Evolutionary conservation across 1,139 yeast species (phyloP).

Genomic region (Sugiyamaella neomexicana): DNA sequence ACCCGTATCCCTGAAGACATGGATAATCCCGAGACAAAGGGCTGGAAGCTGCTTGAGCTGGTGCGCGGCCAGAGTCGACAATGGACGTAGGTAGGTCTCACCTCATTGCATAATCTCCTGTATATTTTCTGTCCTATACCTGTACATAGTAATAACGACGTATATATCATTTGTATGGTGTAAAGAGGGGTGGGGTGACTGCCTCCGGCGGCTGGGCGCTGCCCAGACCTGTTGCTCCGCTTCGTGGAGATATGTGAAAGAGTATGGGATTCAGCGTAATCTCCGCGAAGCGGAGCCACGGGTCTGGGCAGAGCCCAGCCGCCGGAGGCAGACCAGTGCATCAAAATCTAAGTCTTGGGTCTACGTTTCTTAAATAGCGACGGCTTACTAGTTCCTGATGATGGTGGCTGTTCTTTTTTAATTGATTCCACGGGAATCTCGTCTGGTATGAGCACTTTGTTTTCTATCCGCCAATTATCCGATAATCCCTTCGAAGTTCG

Average conservation of each 20-base stretch:
- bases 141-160: slow-evolving; percentile 18
- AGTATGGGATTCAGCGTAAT: neutral
- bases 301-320: slow-evolving; percentile 5
- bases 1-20: slow-evolving; percentile 92
- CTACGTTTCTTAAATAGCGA: slow-evolving; percentile 32
- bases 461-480: slow-evolving; percentile 17
- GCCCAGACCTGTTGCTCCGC: neutral
- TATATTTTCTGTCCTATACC: slow-evolving; percentile 12
- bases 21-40: slow-evolving; percentile 87
- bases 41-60: slow-evolving; percentile 95
- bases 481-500: slow-evolving; percentile 16
- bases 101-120: slow-evolving; percentile 2
- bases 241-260: neutral
- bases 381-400: neutral
- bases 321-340: neutral
- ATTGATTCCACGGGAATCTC: neutral
- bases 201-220: slow-evolving; percentile 5
- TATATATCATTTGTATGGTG: neutral
- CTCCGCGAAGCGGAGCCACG: slow-evolving; percentile 3
- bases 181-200: neutral
- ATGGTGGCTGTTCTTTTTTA: neutral
- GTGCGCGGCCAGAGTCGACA: slow-evolving; percentile 93
- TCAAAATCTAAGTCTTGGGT: neutral
- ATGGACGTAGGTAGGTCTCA: slow-evolving; percentile 57
- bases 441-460: slow-evolving; percentile 14